Conservation (phyloP, 345 rosid genomes). For the Erucastrum elatum region DNA sequence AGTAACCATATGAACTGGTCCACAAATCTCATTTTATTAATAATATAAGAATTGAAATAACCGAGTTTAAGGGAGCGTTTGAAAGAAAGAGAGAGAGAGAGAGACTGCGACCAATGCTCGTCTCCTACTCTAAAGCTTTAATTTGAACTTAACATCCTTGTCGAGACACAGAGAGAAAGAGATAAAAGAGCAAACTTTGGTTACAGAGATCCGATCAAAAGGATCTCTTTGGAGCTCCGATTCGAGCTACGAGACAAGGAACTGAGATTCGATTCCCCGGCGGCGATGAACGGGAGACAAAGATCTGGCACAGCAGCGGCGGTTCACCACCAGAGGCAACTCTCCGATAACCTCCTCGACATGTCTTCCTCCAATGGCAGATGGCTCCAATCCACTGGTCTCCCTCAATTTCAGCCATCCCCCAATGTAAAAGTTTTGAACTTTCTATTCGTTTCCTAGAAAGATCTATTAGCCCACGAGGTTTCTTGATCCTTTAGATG, state of each 20-base stretch:
- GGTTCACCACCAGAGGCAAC: slow-evolving; percentile 83
- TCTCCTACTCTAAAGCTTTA: slow-evolving; percentile 35
- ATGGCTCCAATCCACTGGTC: slow-evolving; percentile 95
- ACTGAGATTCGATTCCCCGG: background rate
- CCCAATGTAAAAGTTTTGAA: slow-evolving; percentile 34
- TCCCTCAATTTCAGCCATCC: slow-evolving; percentile 74
- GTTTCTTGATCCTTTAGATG: background rate
- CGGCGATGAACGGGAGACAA: slow-evolving; percentile 67
- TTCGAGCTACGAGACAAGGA: slow-evolving; percentile 27
- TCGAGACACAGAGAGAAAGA: slow-evolving; percentile 19
- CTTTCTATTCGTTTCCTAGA: background rate
- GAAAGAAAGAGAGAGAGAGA: slow-evolving; percentile 17
- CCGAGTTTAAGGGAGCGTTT: slow-evolving; percentile 37
- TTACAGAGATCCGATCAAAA: slow-evolving; percentile 30
- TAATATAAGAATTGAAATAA: slow-evolving; percentile 12
- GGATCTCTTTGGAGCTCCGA: slow-evolving; percentile 37
- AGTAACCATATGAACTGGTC: slow-evolving; percentile 21
- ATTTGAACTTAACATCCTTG: slow-evolving; percentile 34
- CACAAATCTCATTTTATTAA: slow-evolving; percentile 2
- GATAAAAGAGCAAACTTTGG: background rate
- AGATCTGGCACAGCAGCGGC: slow-evolving; percentile 79
- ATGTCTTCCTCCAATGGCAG: slow-evolving; percentile 66
- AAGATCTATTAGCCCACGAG: slow-evolving; percentile 12
- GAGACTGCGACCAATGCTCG: slow-evolving; percentile 18
- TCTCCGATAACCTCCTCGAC: slow-evolving; percentile 72